Conservation (phyloP, 1,284 basidiomycete species). For the Leucocoprinus gongylophorus region DNA sequence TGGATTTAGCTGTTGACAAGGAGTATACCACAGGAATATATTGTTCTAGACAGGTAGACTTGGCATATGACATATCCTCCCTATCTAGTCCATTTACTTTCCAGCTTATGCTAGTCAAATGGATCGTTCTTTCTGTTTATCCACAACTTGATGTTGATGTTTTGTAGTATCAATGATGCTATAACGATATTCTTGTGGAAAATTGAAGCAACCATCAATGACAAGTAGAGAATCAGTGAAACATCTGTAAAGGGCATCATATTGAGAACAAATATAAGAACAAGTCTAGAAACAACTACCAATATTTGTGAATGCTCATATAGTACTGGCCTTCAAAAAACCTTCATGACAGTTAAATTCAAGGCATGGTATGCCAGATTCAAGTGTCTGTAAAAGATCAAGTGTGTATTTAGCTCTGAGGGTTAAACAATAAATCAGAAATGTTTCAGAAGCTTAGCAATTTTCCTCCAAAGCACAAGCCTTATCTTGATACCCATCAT, state of each 20-base stretch:
- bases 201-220: conserved; percentile 46
- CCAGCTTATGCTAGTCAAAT: too few species aligned
- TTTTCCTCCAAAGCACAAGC: conserved; percentile 81
- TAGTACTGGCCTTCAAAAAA: too few species aligned
- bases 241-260: conserved; percentile 70
- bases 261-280: conserved; percentile 58
- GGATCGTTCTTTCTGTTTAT: too few species aligned
- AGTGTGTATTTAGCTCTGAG: conserved; percentile 65
- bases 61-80: too few species aligned
- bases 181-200: too few species aligned
- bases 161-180: conserved; percentile 62
- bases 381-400: conserved; percentile 62
- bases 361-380: conserved; percentile 64
- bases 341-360: conserved; percentile 75
- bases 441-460: conserved; percentile 78
- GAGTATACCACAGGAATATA: too few species aligned
- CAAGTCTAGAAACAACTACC: too few species aligned
- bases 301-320: too few species aligned
- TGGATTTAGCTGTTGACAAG: too few species aligned
- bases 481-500: conserved; percentile 71
- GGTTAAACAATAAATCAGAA: conserved; percentile 75
- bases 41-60: too few species aligned
- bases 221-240: conserved; percentile 62
- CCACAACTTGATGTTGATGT: conserved; percentile 56
- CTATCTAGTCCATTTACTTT: too few species aligned